Percentiles rank a stretch among this genome's conserved stretches.
phyloP scores from a whole-genome alignment of 768 basidiomycete genomes.

The Leccinellum luteum region DNA sequence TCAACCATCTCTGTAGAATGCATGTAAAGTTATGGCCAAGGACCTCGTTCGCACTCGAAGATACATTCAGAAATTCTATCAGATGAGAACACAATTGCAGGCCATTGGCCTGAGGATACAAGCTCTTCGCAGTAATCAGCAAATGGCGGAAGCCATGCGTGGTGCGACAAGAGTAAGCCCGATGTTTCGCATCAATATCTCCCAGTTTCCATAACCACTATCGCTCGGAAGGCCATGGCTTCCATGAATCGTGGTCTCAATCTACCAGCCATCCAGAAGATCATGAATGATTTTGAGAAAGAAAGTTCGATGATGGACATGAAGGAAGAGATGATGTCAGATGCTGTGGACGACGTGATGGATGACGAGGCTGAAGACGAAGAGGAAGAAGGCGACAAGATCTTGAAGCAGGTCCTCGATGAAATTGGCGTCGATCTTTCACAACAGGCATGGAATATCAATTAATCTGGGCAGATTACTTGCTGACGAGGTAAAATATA shows the following conservation, averaged over 20 bases:
- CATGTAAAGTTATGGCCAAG: conserved; percentile 99
- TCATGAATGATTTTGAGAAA: conserved; percentile 98
- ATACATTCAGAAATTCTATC: conserved; percentile 97
- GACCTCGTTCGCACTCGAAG: conserved; percentile 94
- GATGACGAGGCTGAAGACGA: conserved; percentile 90
- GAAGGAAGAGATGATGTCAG: conserved; percentile 99
- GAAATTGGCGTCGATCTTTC: conserved; percentile 93
- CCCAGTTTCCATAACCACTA: conserved; percentile 1
- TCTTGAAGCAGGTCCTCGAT: conserved; percentile 92
- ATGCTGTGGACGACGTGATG: conserved; percentile 97
- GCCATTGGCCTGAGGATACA: conserved; percentile 95
- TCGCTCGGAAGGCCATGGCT: conserved; percentile 79
- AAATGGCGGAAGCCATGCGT: conserved; percentile 99
- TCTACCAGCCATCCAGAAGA: conserved; percentile 89
- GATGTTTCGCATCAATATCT: background rate
- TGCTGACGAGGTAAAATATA: conserved; percentile 32
- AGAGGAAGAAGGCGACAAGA: conserved; percentile 94
- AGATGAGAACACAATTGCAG: conserved; percentile 98
- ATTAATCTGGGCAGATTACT: background rate
- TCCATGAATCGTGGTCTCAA: conserved; percentile 97
- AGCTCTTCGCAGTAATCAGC: conserved; percentile 93
- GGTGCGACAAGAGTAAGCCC: conserved; percentile 86
- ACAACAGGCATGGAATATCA: conserved; percentile 58
- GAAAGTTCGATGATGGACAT: conserved; percentile 99
- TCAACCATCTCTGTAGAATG: conserved; percentile 59